These are phyloP conservation scores for Solanum chacoense DNA, from an alignment of 305 asterid genomes.

Conservation along the genomic window DNA sequence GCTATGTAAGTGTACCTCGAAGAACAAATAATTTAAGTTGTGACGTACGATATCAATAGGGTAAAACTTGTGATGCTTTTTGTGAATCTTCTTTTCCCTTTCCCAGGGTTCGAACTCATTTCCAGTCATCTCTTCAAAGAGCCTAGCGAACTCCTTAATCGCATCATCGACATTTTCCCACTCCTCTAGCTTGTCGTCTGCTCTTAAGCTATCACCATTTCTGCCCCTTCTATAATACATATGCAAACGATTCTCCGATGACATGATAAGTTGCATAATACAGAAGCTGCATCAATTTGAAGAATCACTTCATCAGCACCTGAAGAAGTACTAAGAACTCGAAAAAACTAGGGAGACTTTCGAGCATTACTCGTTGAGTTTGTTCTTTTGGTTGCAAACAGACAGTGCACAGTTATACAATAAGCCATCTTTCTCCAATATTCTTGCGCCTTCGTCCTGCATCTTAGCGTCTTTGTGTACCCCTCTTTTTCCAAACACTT, in stretches of 20 bases:
- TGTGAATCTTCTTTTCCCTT: slow-evolving; percentile 46
- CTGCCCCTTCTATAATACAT: slow-evolving; percentile 59
- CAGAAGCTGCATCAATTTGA: slow-evolving; percentile 29
- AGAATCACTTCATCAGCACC: not conserved
- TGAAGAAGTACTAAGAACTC: not conserved
- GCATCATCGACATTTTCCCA: slow-evolving; percentile 36
- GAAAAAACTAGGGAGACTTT: not conserved
- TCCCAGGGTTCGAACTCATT: slow-evolving; percentile 72
- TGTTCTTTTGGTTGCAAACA: slow-evolving; percentile 29
- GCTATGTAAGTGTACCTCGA: not conserved
- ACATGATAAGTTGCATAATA: slow-evolving; percentile 45
- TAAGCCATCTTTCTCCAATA: slow-evolving; percentile 63
- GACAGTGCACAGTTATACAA: slow-evolving; percentile 65
- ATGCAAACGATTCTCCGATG: slow-evolving; percentile 45
- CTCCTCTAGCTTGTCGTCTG: slow-evolving; percentile 48
- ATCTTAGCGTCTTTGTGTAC: slow-evolving; percentile 72
- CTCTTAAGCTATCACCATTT: slow-evolving; percentile 31
- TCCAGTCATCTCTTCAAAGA: slow-evolving; percentile 48
- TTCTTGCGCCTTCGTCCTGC: slow-evolving; percentile 59
- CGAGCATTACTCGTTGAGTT: slow-evolving; percentile 36
- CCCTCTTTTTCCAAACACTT: slow-evolving; percentile 72
- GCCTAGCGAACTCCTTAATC: slow-evolving; percentile 38
- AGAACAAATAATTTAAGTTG: not conserved
- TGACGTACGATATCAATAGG: slow-evolving; percentile 56
- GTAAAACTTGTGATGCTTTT: slow-evolving; percentile 35